A percentile compares a stretch with the other conserved stretches of the same genome.
Conservation (phyloP, 805 yeast species). For the Jamesozyma spencerorum region DNA sequence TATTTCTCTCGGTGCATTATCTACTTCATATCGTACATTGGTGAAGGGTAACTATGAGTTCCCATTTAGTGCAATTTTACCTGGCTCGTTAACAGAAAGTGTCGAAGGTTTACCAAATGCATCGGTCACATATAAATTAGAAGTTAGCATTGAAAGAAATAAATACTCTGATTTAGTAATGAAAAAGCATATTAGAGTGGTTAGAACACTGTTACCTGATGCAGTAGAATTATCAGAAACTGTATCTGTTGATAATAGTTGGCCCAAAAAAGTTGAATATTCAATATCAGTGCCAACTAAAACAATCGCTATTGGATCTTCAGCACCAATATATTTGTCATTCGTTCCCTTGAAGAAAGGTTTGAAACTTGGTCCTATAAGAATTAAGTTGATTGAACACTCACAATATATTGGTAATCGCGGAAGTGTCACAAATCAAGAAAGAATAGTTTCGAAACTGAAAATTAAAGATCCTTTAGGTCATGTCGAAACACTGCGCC, state of each 20-base stretch:
- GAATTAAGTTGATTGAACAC: slow-evolving; percentile 57
- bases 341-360: slow-evolving; percentile 81
- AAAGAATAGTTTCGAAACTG: slow-evolving; percentile 50
- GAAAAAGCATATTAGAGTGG: slow-evolving; percentile 69
- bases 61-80: slow-evolving; percentile 77
- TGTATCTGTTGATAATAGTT: slow-evolving; percentile 86
- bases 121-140: slow-evolving; percentile 59
- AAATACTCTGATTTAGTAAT: slow-evolving; percentile 58
- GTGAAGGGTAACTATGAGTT: slow-evolving; percentile 79
- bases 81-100: slow-evolving; percentile 78
- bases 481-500: slow-evolving; percentile 19
- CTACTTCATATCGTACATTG: slow-evolving; percentile 32
- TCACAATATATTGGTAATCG: slow-evolving; percentile 51
- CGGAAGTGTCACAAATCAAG: slow-evolving; percentile 47
- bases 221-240: slow-evolving; percentile 84
- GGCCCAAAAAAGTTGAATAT: slow-evolving; percentile 94
- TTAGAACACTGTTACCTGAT: slow-evolving; percentile 81
- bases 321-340: slow-evolving; percentile 57
- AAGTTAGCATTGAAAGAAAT: slow-evolving; percentile 76
- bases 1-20: slow-evolving; percentile 27
- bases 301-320: slow-evolving; percentile 84
- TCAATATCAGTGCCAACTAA: slow-evolving; percentile 76
- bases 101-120: slow-evolving; percentile 86
- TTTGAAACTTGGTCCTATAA: slow-evolving; percentile 61
- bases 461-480: slow-evolving; percentile 34